These are phyloP conservation scores for Colletotrichum neosansevieriae DNA, from an alignment of 2,329 filamentous ascomycete genomes.

Conservation along the genomic window DNA sequence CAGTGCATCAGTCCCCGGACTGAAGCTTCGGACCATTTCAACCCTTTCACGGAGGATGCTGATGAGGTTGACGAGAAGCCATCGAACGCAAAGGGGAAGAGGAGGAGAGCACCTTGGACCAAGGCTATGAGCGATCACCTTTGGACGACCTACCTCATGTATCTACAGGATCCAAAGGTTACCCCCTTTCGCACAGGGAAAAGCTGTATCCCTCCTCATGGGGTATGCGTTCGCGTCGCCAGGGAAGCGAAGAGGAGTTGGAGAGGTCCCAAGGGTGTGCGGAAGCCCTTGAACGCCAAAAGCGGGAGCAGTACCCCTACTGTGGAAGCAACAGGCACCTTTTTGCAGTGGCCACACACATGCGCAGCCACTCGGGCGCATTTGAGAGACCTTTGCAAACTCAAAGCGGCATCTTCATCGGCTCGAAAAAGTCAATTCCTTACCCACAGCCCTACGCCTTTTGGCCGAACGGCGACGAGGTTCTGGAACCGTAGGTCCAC, in stretches of 20 bases:
- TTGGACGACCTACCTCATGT: slow-evolving; percentile 74
- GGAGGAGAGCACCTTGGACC: slow-evolving; percentile 71
- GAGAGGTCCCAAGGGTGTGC: slow-evolving; percentile 67
- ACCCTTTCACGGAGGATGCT: slow-evolving; percentile 12
- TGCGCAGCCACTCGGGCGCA: slow-evolving; percentile 72
- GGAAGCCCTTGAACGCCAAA: slow-evolving; percentile 46
- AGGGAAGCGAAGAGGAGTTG: slow-evolving; percentile 74
- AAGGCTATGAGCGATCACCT: slow-evolving; percentile 74
- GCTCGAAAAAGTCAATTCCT: slow-evolving; percentile 59
- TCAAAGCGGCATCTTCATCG: slow-evolving; percentile 60
- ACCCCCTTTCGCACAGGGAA: slow-evolving; percentile 75
- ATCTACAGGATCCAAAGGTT: slow-evolving; percentile 75
- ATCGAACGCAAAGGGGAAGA: slow-evolving; percentile 44
- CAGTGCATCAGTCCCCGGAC: slow-evolving; percentile 65
- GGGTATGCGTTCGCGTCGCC: slow-evolving; percentile 74
- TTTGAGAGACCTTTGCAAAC: slow-evolving; percentile 72
- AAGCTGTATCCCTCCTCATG: slow-evolving; percentile 72
- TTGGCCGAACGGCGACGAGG: slow-evolving; percentile 62
- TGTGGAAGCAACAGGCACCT: slow-evolving; percentile 59
- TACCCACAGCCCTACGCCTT: slow-evolving; percentile 68
- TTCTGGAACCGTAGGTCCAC: slow-evolving; percentile 63
- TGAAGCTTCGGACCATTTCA: slow-evolving; percentile 50
- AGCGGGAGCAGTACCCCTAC: slow-evolving; percentile 70
- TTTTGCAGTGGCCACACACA: slow-evolving; percentile 73
- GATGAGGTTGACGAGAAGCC: slow-evolving; percentile 22